These are phyloP conservation scores for Calonectria pteridis DNA, from an alignment of 2,329 filamentous ascomycete species.

Conservation along the genomic window DNA sequence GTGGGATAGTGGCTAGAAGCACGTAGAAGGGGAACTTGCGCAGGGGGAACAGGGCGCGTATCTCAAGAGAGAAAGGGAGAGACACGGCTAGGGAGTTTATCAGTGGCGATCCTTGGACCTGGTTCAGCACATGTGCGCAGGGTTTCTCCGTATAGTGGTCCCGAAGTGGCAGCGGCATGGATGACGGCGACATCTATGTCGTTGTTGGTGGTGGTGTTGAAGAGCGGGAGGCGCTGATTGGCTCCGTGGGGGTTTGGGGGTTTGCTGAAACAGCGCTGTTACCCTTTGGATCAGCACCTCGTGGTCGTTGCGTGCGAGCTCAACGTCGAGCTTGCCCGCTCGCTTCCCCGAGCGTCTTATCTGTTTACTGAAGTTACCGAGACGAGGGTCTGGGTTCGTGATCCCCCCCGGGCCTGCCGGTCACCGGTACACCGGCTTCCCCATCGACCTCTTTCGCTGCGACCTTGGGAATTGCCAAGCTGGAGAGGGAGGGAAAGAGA, in stretches of 20 bases:
- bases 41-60: constrained; percentile 12
- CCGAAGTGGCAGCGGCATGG: constrained; percentile 1
- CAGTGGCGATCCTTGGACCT: background rate
- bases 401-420: constrained; percentile 5
- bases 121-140: background rate
- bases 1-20: background rate
- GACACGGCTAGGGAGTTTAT: background rate
- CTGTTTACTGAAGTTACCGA: constrained; percentile 8
- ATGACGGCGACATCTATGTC: background rate
- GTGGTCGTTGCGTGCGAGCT: constrained; percentile 1
- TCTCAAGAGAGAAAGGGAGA: background rate
- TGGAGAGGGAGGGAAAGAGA: background rate
- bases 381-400: constrained; percentile 9
- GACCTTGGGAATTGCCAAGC: background rate
- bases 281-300: constrained; percentile 1
- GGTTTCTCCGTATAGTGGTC: background rate
- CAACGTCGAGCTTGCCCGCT: background rate
- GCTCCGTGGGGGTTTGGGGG: background rate
- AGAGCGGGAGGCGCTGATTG: background rate
- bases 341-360: constrained; percentile 1
- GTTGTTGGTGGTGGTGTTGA: background rate
- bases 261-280: constrained; percentile 3
- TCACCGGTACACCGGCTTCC: constrained; percentile 17
- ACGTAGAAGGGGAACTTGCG: constrained; percentile 16
- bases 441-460: background rate